Evolutionary conservation across 371 early-diverging fungal genomes (phyloP).

Genomic region (Conidiobolus incongruus): DNA sequence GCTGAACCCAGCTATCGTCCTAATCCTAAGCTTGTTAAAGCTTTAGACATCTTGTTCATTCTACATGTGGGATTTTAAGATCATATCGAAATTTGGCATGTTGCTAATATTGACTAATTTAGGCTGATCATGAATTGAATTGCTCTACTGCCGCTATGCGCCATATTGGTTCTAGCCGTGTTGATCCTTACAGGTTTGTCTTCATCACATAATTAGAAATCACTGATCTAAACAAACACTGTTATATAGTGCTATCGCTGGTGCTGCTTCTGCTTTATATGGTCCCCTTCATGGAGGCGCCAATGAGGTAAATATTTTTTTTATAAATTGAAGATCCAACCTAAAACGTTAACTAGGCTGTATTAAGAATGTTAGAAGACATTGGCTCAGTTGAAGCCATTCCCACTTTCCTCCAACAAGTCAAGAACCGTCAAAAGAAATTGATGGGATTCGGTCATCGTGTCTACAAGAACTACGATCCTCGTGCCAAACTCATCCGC

Average conservation of each 20-base stretch:
- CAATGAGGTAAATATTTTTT: conserved; percentile 12
- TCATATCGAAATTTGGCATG: too few relatives aligned
- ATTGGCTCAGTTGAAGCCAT: conserved; percentile 23
- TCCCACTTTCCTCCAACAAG: conserved; percentile 17
- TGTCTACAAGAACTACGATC: conserved; percentile 28
- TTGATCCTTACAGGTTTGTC: conserved; percentile 27
- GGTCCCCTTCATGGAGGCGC: conserved; percentile 34
- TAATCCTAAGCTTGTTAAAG: conserved; percentile 19
- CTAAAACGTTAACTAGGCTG: conserved; percentile 12
- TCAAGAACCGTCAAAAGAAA: conserved; percentile 24
- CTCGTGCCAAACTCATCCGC: conserved; percentile 21
- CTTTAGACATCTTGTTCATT: conserved; percentile 30
- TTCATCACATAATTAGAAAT: too few relatives aligned
- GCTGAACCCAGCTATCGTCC: conserved; percentile 24
- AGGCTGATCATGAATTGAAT: conserved; percentile 16
- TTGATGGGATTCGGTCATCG: conserved; percentile 32
- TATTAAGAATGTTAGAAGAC: conserved; percentile 24
- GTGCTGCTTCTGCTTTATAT: conserved; percentile 13
- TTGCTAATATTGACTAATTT: neutral
- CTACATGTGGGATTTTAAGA: conserved; percentile 17
- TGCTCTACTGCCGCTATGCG: conserved; percentile 38
- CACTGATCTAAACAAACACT: too few relatives aligned
- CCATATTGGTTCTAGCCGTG: conserved; percentile 22
- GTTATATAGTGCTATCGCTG: conserved; percentile 6
- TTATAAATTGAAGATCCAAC: too few relatives aligned